phyloP scores from a whole-genome alignment of 2,329 filamentous ascomycete genomes.

The Drechmeria coniospora region DNA sequence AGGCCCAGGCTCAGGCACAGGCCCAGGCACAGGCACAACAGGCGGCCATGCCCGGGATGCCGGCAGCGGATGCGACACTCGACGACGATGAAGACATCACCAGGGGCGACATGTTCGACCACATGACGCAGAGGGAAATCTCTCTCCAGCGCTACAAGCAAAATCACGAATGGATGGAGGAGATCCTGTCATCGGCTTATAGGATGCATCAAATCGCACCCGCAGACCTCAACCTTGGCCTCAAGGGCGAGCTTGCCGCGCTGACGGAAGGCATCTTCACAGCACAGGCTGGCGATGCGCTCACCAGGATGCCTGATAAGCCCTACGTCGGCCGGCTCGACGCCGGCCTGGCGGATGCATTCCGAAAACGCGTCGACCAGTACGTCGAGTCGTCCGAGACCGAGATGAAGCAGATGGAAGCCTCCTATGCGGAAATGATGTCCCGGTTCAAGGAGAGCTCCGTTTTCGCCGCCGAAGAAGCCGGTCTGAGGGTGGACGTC shows the following conservation, averaged over 20 bases:
- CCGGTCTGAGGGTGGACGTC: slow-evolving; percentile 52
- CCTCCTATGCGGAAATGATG: slow-evolving; percentile 60
- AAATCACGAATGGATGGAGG: slow-evolving; percentile 98
- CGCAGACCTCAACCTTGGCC: slow-evolving; percentile 71
- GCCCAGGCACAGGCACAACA: slow-evolving; percentile 13
- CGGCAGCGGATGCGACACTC: slow-evolving; percentile 30
- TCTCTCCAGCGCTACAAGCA: slow-evolving; percentile 77
- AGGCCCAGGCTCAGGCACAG: too few relatives aligned
- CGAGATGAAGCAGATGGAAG: slow-evolving; percentile 76
- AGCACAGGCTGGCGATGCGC: slow-evolving; percentile 34
- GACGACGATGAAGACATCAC: slow-evolving; percentile 87
- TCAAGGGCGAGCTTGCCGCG: slow-evolving; percentile 65
- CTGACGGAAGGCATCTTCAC: slow-evolving; percentile 80
- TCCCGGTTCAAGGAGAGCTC: slow-evolving; percentile 58
- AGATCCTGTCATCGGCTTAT: slow-evolving; percentile 84
- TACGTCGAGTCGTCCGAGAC: slow-evolving; percentile 58
- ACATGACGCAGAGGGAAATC: slow-evolving; percentile 77
- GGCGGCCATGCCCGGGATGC: slow-evolving; percentile 20
- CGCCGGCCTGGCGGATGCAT: slow-evolving; percentile 64
- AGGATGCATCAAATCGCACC: slow-evolving; percentile 72
- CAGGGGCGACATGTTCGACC: slow-evolving; percentile 77
- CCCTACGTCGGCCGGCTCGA: slow-evolving; percentile 51
- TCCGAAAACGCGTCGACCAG: slow-evolving; percentile 60
- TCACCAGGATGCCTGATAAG: slow-evolving; percentile 32
- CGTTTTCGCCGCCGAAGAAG: slow-evolving; percentile 57